Conservation (phyloP, 352 stramenopile species). For the Phytopythium oedochilum region DNA sequence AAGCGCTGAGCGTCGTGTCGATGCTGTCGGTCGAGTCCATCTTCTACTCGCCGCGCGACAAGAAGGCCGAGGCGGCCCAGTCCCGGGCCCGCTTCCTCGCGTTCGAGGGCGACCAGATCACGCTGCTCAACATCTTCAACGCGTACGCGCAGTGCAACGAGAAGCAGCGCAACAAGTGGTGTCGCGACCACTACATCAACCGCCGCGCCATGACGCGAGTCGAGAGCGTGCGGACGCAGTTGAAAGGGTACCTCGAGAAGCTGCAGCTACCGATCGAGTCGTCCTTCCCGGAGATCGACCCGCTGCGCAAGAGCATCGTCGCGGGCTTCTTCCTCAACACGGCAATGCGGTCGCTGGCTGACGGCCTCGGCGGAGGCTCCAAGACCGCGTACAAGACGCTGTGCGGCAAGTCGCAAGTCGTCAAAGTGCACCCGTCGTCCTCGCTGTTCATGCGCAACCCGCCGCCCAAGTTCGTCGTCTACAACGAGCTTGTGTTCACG, state of each 20-base stretch:
- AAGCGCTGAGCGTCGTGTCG: conserved; percentile 82
- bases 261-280: conserved; percentile 64
- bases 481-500: conserved; percentile 90
- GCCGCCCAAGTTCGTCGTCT: conserved; percentile 80
- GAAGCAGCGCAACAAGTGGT: conserved; percentile 87
- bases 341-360: conserved; percentile 76
- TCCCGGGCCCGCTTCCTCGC: conserved; percentile 74
- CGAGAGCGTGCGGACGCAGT: conserved; percentile 74
- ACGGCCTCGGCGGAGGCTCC: conserved; percentile 48
- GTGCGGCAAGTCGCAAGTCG: conserved; percentile 72
- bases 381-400: conserved; percentile 88
- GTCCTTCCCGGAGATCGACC: conserved; percentile 71
- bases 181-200: conserved; percentile 85
- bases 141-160: conserved; percentile 58
- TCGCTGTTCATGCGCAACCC: conserved; percentile 88
- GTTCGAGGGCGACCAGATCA: conserved; percentile 85
- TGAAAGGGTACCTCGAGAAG: conserved; percentile 69
- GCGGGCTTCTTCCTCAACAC: conserved; percentile 88
- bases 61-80: conserved; percentile 78
- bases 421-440: conserved; percentile 88
- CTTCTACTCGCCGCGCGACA: conserved; percentile 84
- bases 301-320: conserved; percentile 85
- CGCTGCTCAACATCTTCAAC: conserved; percentile 80
- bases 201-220: conserved; percentile 77
- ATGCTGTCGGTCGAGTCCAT: conserved; percentile 90